These are phyloP conservation scores for Wickerhamomyces bisporus DNA, from an alignment of 805 yeast genomes.

Conservation along the genomic window DNA sequence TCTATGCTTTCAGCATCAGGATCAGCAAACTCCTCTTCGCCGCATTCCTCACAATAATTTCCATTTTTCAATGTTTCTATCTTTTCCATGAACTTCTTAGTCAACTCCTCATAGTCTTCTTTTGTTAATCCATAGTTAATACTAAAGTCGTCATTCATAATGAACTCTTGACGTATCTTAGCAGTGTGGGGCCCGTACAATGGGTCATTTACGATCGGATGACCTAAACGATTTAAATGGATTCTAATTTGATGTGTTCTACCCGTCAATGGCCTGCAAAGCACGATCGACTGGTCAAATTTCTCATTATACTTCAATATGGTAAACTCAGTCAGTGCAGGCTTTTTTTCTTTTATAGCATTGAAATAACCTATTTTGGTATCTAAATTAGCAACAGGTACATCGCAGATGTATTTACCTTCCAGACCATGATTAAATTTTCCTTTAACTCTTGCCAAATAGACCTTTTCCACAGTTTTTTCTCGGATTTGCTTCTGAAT, in stretches of 20 bases:
- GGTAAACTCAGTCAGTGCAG: slow-evolving; percentile 56
- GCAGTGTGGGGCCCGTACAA: slow-evolving; percentile 34
- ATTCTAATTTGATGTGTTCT: slow-evolving; percentile 95
- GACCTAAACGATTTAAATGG: slow-evolving; percentile 80
- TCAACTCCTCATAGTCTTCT: slow-evolving; percentile 11
- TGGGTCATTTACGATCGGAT: slow-evolving; percentile 91
- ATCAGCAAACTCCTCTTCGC: slow-evolving; percentile 12
- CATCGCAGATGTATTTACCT: slow-evolving; percentile 46
- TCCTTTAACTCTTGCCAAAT: slow-evolving; percentile 84
- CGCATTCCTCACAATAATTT: slow-evolving; percentile 16
- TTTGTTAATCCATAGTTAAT: slow-evolving; percentile 3
- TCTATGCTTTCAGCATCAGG: slow-evolving; percentile 10
- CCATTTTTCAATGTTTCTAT: slow-evolving; percentile 32
- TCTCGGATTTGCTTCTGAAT: slow-evolving; percentile 59
- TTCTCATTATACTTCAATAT: slow-evolving; percentile 19
- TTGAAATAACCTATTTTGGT: slow-evolving; percentile 70
- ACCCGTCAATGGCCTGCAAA: slow-evolving; percentile 85
- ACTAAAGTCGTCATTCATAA: slow-evolving; percentile 2
- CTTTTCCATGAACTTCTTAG: slow-evolving; percentile 8
- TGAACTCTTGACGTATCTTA: slow-evolving; percentile 7
- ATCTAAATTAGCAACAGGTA: slow-evolving; percentile 63
- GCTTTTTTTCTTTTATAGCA: slow-evolving; percentile 35
- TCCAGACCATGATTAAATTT: slow-evolving; percentile 52
- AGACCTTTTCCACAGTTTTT: slow-evolving; percentile 71
- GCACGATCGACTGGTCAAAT: slow-evolving; percentile 43